Evolutionary conservation across 208 protist species (phyloP).

Genomic region (Trypanosoma lewisi): DNA sequence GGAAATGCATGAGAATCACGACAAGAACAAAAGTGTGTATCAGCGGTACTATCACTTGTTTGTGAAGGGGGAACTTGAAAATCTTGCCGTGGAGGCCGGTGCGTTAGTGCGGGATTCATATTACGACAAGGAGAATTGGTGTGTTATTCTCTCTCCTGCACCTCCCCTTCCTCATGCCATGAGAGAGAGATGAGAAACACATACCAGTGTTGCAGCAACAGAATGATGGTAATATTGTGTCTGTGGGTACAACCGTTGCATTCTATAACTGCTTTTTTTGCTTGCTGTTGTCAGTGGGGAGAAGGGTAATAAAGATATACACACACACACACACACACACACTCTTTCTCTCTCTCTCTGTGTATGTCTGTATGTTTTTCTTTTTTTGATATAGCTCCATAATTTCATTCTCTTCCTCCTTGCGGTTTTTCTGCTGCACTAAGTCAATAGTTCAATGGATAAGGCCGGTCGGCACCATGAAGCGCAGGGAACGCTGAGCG

Average conservation of each 20-base stretch:
- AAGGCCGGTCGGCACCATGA: neutral
- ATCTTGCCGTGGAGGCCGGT: constrained; percentile 41
- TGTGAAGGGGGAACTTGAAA: constrained; percentile 67
- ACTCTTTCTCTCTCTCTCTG: no score
- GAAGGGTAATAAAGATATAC: no score
- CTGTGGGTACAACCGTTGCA: no score
- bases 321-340: no score
- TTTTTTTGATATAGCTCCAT: no score
- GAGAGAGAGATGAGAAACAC: no score
- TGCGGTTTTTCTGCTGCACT: constrained; percentile 1
- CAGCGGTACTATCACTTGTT: constrained; percentile 90
- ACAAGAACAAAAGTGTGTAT: constrained; percentile 40
- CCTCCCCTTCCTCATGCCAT: no score
- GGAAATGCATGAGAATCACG: constrained; percentile 59
- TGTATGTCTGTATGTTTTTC: no score
- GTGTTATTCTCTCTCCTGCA: constrained; percentile 40
- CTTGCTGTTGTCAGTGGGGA: no score
- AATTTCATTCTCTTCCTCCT: constrained; percentile 19
- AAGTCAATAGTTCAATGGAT: neutral
- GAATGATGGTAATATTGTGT: no score
- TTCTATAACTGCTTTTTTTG: no score
- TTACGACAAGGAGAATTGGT: constrained; percentile 91
- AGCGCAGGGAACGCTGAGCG: neutral
- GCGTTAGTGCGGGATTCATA: constrained; percentile 44
- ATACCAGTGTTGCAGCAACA: no score